Evolutionary conservation across 805 yeast species (phyloP).

Genomic region (Lachancea sp.): DNA sequence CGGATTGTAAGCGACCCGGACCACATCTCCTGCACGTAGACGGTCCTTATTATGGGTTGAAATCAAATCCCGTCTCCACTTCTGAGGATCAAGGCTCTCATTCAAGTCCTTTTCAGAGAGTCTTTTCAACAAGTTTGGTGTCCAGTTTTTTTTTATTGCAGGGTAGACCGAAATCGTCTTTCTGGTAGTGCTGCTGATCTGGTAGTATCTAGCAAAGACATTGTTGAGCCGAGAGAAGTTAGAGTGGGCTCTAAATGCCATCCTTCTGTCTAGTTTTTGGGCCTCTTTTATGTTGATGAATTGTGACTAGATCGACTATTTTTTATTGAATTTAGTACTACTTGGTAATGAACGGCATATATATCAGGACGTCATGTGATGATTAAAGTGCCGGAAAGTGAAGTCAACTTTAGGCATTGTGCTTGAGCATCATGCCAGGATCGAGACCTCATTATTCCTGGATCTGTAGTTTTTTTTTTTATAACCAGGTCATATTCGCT

Average conservation of each 20-base stretch:
- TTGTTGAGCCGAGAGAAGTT: neutral
- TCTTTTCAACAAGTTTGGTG: constrained; percentile 43
- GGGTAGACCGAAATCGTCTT: constrained; percentile 31
- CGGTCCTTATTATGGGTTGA: constrained; percentile 41
- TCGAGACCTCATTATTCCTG: too few relatives aligned
- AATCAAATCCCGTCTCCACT: constrained; percentile 55
- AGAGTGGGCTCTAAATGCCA: neutral
- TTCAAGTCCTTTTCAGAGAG: constrained; percentile 39
- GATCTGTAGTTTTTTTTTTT: too few relatives aligned
- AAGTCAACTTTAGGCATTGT: too few relatives aligned
- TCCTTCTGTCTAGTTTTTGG: neutral
- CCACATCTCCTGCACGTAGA: constrained; percentile 75
- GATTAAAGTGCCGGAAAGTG: too few relatives aligned
- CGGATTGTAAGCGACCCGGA: constrained; percentile 64
- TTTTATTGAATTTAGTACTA: too few relatives aligned
- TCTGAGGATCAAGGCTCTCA: constrained; percentile 61
- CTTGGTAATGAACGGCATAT: too few relatives aligned
- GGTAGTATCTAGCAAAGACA: constrained; percentile 13
- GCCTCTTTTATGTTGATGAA: too few relatives aligned
- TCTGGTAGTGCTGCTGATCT: constrained; percentile 15
- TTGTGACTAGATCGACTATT: too few relatives aligned
- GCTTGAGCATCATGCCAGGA: too few relatives aligned
- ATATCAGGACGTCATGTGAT: too few relatives aligned
- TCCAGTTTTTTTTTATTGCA: constrained; percentile 18
- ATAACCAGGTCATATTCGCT: too few relatives aligned